Percentiles rank a stretch among this genome's conserved stretches.
Evolutionary conservation across 176 grass and related monocot genomes (phyloP).

Genomic region (maize (Zea mays)): Zm-B73-REFERENCE-NAM-5.0 NC_050096.1:22649501-22650000

Average conservation of each 20-base stretch:
- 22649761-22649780: conserved; percentile 77
- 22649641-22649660: too few species aligned
- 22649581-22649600: background rate
- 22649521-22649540: background rate
- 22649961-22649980: conserved; percentile 87
- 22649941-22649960: conserved; percentile 98
- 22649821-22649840: conserved; percentile 90
- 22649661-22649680: conserved; percentile 36
- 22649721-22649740: conserved; percentile 95
- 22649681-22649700: conserved; percentile 74
- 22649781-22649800: conserved; percentile 63
- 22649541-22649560: background rate
- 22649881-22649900: conserved; percentile 90
- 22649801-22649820: conserved; percentile 84
- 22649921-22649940: conserved; percentile 99
- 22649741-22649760: conserved; percentile 75
- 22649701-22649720: conserved; percentile 69
- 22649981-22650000: conserved; percentile 86
- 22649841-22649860: conserved; percentile 69
- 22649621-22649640: conserved; percentile 12
- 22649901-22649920: conserved; percentile 84
- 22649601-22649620: conserved; percentile 10
- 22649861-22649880: conserved; percentile 66
- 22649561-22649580: conserved; percentile 29
- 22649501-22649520: background rate